Conservation (phyloP, 805 yeast species). For the Scheffersomyces stipitis region DNA sequence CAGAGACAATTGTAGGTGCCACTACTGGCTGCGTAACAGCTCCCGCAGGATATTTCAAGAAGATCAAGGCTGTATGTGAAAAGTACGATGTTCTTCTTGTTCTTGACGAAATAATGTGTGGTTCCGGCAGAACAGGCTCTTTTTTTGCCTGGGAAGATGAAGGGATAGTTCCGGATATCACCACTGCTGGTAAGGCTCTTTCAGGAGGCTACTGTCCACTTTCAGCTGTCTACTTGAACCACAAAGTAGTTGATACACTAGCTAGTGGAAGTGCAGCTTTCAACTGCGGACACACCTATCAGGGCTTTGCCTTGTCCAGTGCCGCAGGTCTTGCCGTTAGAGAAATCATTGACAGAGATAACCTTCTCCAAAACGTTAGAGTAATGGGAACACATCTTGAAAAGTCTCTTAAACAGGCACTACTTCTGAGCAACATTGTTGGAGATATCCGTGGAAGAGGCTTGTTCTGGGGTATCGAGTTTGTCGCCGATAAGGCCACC, state of each 20-base stretch:
- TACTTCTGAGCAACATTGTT: slow-evolving; percentile 30
- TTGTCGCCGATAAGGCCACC: slow-evolving; percentile 9
- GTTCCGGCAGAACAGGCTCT: slow-evolving; percentile 26
- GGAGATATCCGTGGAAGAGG: slow-evolving; percentile 22
- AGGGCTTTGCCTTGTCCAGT: slow-evolving; percentile 45
- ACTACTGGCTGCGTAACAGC: slow-evolving; percentile 40
- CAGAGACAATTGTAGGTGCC: slow-evolving; percentile 49
- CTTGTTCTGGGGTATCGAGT: slow-evolving; percentile 17
- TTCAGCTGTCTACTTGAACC: slow-evolving; percentile 38
- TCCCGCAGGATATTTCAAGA: slow-evolving; percentile 13
- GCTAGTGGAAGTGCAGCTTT: slow-evolving; percentile 37
- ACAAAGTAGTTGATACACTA: slow-evolving; percentile 32
- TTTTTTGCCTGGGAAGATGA: slow-evolving; percentile 49
- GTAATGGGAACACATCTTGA: slow-evolving; percentile 45
- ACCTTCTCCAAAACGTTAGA: slow-evolving; percentile 42
- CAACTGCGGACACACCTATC: slow-evolving; percentile 52
- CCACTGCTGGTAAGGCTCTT: slow-evolving; percentile 49
- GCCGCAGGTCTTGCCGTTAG: slow-evolving; percentile 48
- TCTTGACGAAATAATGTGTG: not conserved
- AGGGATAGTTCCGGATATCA: slow-evolving; percentile 47
- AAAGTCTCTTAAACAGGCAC: slow-evolving; percentile 32
- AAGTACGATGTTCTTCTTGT: not conserved
- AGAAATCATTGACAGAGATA: slow-evolving; percentile 26
- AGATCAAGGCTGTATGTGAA: slow-evolving; percentile 12
- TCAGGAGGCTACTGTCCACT: slow-evolving; percentile 49